Conservation (phyloP, 2,329 filamentous ascomycete genomes). For the Colletotrichum graminicola region DNA sequence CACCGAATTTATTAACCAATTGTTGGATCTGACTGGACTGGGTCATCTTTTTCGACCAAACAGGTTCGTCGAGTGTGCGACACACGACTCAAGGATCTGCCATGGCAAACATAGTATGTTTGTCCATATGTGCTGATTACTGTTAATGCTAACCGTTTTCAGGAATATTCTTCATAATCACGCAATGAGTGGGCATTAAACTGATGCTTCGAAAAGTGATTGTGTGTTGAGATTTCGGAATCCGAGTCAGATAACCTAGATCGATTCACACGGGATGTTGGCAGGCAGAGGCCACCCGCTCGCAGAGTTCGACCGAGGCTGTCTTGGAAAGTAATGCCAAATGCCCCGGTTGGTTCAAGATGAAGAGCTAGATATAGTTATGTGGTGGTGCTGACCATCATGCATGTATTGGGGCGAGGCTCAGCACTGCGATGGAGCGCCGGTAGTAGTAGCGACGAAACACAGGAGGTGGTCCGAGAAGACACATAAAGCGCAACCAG, state of each 20-base stretch:
- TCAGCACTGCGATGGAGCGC: constrained; percentile 28
- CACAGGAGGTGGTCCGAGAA: constrained; percentile 26
- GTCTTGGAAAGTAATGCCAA: neutral
- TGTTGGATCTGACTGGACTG: neutral
- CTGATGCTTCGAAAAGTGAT: neutral
- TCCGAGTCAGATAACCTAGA: neutral
- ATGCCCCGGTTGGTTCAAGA: neutral
- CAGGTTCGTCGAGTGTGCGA: neutral
- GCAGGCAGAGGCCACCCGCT: neutral
- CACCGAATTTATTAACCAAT: neutral
- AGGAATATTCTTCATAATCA: neutral
- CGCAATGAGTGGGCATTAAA: neutral
- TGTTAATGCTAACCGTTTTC: too few species aligned
- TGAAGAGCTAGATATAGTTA: neutral
- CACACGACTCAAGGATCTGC: constrained; percentile 8
- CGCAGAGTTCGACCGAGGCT: neutral
- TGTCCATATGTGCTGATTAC: neutral
- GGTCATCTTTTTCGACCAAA: neutral
- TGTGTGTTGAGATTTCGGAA: neutral
- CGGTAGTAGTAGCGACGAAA: constrained; percentile 12
- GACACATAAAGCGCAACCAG: constrained; percentile 28
- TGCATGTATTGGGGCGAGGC: constrained; percentile 37
- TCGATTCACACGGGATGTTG: neutral
- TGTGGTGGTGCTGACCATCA: constrained; percentile 21
- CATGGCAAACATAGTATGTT: neutral